Percentiles rank a stretch among this genome's conserved stretches.
phyloP scores from a whole-genome alignment of 2,329 filamentous ascomycete genomes.

The Ramichloridium luteum region DNA sequence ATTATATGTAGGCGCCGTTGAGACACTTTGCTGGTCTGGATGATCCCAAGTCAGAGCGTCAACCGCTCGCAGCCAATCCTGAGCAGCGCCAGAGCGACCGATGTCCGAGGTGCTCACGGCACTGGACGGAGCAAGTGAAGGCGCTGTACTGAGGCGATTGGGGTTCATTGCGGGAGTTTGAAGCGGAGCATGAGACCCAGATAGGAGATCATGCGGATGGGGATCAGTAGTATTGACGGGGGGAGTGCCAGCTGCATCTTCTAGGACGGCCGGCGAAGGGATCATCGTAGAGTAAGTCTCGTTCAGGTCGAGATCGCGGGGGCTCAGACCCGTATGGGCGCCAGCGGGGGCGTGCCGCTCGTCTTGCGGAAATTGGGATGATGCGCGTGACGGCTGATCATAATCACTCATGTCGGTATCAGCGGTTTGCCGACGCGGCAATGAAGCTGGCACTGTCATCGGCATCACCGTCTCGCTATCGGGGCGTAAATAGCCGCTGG shows the following conservation, averaged over 20 bases:
- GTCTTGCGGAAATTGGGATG: neutral
- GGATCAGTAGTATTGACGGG: constrained; percentile 3
- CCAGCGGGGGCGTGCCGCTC: neutral
- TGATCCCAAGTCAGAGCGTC: constrained; percentile 19
- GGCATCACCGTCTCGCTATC: neutral
- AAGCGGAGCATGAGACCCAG: constrained; percentile 4
- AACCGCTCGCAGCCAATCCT: constrained; percentile 20
- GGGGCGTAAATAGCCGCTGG: no score
- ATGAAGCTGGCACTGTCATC: neutral
- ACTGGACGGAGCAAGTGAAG: neutral
- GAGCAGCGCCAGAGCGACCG: constrained; percentile 5
- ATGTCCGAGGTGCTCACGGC: constrained; percentile 4
- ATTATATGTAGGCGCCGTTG: no score
- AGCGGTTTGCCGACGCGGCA: neutral
- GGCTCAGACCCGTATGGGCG: neutral
- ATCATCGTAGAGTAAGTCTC: neutral
- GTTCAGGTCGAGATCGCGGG: neutral
- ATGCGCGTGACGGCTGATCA: neutral
- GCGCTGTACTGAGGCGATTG: neutral
- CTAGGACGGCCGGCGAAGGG: neutral
- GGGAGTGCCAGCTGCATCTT: constrained; percentile 7
- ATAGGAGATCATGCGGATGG: neutral
- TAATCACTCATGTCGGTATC: constrained; percentile 1
- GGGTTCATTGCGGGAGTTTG: constrained; percentile 3
- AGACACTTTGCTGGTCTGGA: no score